Conservation (phyloP, 176 grass and related monocot species). For the Elaeis guineensis region DNA sequence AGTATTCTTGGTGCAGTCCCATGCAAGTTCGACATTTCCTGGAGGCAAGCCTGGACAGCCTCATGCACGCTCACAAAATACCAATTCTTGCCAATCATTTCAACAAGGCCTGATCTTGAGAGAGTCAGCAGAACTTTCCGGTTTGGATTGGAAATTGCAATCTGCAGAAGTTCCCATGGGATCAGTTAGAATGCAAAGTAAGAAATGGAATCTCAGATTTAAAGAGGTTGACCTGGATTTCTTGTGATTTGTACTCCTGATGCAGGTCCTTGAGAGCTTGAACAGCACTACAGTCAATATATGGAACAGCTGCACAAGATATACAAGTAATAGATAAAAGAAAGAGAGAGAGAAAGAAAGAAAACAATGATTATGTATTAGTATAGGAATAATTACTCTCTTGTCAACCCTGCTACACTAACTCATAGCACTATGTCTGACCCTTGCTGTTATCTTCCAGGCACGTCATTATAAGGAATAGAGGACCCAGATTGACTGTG, state of each 20-base stretch:
- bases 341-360: too few relatives aligned
- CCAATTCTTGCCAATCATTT: constrained; percentile 11
- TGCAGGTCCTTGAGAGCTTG: constrained; percentile 19
- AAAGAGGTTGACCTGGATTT: background rate
- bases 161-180: background rate
- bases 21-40: constrained; percentile 3
- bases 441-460: too few relatives aligned
- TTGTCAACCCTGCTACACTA: too few relatives aligned
- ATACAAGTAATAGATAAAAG: background rate
- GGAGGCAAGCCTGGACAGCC: constrained; percentile 7
- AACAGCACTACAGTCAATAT: constrained; percentile 14
- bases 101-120: background rate
- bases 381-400: too few relatives aligned
- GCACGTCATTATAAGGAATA: too few relatives aligned
- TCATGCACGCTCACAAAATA: constrained; percentile 14
- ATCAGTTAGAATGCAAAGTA: background rate
- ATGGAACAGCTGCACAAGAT: constrained; percentile 15
- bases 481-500: too few relatives aligned
- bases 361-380: too few relatives aligned
- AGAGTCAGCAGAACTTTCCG: constrained; percentile 9
- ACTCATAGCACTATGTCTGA: too few relatives aligned
- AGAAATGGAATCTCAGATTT: too few relatives aligned
- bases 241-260: constrained; percentile 12
- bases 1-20: background rate
- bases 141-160: constrained; percentile 16